Evolutionary conservation across 371 early-diverging fungal genomes (phyloP).

Genomic region (Haplosporangium sp.): DNA sequence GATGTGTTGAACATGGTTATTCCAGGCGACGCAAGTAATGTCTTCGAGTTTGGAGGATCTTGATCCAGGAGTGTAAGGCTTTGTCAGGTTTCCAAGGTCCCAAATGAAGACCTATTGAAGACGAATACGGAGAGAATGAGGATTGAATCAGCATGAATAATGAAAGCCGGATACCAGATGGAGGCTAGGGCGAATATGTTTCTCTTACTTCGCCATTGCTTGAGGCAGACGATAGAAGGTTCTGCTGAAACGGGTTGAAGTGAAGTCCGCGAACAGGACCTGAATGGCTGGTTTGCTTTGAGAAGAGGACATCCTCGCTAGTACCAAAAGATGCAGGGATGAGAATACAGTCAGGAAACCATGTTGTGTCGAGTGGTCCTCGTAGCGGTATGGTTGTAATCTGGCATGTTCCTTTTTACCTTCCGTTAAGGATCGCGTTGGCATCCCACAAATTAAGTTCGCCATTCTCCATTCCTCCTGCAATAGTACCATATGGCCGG

Average conservation of each 20-base stretch:
- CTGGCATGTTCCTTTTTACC: conserved; percentile 48
- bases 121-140: not conserved
- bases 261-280: conserved; percentile 94
- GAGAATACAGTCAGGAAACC: not conserved
- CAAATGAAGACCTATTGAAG: conserved; percentile 84
- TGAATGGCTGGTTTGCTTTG: conserved; percentile 79
- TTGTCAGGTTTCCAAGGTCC: conserved; percentile 89
- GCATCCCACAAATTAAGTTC: conserved; percentile 93
- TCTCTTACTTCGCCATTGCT: conserved; percentile 86
- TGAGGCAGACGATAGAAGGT: conserved; percentile 92
- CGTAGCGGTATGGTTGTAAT: not conserved
- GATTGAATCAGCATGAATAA: not conserved
- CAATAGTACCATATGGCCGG: conserved; percentile 84
- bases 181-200: not conserved
- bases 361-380: not conserved
- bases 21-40: conserved; percentile 93
- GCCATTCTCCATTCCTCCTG: conserved; percentile 96
- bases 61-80: conserved; percentile 90
- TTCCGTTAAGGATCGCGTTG: conserved; percentile 71
- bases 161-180: not conserved
- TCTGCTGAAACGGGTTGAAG: conserved; percentile 89
- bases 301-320: conserved; percentile 67
- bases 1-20: conserved; percentile 93
- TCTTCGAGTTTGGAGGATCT: conserved; percentile 87
- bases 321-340: conserved; percentile 4